Percentiles rank a stretch among this genome's conserved stretches.
Conservation (phyloP, 2,329 filamentous ascomycete genomes). For the Aureobasidium sp. region DNA sequence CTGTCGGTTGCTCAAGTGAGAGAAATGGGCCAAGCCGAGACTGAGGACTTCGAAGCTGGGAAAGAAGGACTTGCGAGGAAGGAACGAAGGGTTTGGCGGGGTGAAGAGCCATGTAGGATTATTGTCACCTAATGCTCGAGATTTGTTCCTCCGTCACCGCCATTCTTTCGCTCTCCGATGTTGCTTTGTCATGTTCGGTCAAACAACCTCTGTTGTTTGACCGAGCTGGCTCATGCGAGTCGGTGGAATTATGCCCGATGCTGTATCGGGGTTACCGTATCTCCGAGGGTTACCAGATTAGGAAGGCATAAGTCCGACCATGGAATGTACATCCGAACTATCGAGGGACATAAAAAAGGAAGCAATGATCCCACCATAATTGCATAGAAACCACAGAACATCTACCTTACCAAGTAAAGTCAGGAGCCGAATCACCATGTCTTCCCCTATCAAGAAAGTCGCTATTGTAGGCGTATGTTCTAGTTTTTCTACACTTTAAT, state of each 20-base stretch:
- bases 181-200: not conserved
- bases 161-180: not conserved
- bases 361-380: not conserved
- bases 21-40: not conserved
- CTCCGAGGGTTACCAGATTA: not conserved
- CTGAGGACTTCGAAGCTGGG: conserved; percentile 4
- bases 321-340: not conserved
- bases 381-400: not conserved
- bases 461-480: conserved; percentile 33
- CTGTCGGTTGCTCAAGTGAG: not conserved
- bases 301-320: not conserved
- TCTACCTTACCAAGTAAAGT: not conserved
- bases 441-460: conserved; percentile 28
- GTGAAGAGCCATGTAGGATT: conserved; percentile 15
- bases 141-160: too few species aligned
- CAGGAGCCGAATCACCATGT: not conserved
- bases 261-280: not conserved
- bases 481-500: too few species aligned
- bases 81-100: conserved; percentile 16
- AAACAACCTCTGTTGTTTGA: too few species aligned
- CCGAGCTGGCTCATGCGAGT: not conserved
- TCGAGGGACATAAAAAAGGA: not conserved
- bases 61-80: conserved; percentile 1
- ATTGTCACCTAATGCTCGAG: not conserved
- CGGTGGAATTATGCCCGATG: not conserved